Percentiles rank a stretch among this genome's conserved stretches.
phyloP scores from a whole-genome alignment of 75 land plant species.

The Ceratopteris richardii region DNA sequence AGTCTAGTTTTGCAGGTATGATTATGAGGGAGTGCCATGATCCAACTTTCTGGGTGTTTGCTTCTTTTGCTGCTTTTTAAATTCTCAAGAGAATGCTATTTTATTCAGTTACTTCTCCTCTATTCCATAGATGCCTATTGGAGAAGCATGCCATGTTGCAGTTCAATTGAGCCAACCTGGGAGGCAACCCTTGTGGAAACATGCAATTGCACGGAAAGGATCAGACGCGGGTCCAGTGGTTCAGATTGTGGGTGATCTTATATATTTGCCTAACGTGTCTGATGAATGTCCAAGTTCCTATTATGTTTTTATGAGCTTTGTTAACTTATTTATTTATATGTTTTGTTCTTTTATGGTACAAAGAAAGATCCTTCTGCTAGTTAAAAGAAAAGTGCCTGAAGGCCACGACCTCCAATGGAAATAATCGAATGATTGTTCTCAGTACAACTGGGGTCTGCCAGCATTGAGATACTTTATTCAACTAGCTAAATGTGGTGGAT shows the following conservation, averaged over 20 bases:
- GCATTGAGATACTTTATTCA: no score
- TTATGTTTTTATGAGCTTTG: no score
- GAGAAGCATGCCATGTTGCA: constrained; percentile 98
- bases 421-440: no score
- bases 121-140: constrained; percentile 73
- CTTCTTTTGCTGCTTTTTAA: background rate
- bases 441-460: no score
- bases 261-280: no score
- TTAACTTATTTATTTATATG: no score
- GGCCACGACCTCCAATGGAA: no score
- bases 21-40: background rate
- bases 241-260: constrained; percentile 65
- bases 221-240: constrained; percentile 66
- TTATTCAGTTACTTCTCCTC: background rate
- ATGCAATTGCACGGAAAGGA: constrained; percentile 80
- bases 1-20: constrained; percentile 91
- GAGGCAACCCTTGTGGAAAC: constrained; percentile 89
- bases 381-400: no score
- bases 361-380: no score
- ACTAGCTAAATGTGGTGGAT: no score
- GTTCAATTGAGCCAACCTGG: constrained; percentile 74
- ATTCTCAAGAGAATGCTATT: background rate
- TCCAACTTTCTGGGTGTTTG: background rate
- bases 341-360: no score
- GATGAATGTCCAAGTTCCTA: no score